A percentile compares a stretch with the other conserved stretches of the same genome.
phyloP scores from a whole-genome alignment of 148 eudicot genomes.

The Agrostemma githago region DNA sequence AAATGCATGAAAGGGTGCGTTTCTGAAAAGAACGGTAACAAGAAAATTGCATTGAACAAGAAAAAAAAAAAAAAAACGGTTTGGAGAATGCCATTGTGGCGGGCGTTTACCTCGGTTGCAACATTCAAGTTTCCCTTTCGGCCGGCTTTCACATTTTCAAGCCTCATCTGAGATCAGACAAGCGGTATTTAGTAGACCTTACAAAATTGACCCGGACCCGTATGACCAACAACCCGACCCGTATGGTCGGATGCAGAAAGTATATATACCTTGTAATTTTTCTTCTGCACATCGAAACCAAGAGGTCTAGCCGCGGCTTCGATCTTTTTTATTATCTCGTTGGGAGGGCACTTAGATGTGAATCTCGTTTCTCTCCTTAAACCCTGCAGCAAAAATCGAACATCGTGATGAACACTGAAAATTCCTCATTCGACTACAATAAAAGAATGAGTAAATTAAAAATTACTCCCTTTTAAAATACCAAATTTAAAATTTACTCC shows the following conservation, averaged over 20 bases:
- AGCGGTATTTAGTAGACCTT: neutral
- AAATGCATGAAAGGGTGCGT: neutral
- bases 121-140: conserved; percentile 94
- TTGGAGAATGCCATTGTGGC: too few species aligned
- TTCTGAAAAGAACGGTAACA: too few species aligned
- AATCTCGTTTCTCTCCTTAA: conserved; percentile 92
- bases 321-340: conserved; percentile 76
- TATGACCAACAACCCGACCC: too few species aligned
- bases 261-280: conserved; percentile 85
- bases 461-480: too few species aligned
- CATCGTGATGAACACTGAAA: neutral
- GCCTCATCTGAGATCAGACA: conserved; percentile 63
- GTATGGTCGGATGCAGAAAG: neutral
- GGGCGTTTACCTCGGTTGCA: conserved; percentile 68
- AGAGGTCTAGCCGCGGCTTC: conserved; percentile 98
- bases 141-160: conserved; percentile 86
- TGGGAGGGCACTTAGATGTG: conserved; percentile 75
- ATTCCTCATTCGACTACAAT: too few species aligned
- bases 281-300: conserved; percentile 86
- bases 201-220: too few species aligned
- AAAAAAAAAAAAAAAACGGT: neutral
- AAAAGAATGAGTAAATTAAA: too few species aligned
- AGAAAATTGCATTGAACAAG: neutral
- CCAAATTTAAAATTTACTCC: too few species aligned
- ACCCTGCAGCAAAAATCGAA: conserved; percentile 39